A percentile compares a stretch with the other conserved stretches of the same genome.
Evolutionary conservation across 2,329 filamentous ascomycete species (phyloP).

Genomic region (Lachnellula hyalina): DNA sequence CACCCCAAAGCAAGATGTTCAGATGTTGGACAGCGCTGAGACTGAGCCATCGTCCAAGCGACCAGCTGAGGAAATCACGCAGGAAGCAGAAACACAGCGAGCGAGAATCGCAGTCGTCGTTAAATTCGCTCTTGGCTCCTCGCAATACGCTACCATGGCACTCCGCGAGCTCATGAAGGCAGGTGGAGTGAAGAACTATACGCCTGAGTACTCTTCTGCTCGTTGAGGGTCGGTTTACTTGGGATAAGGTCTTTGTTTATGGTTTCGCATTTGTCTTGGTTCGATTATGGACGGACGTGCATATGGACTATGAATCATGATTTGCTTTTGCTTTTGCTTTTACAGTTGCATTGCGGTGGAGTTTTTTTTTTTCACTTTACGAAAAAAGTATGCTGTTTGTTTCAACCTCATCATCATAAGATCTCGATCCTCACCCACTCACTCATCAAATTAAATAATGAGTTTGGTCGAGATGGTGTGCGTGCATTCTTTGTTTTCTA

Average conservation of each 20-base stretch:
- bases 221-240: not conserved
- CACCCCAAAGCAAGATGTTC: not conserved
- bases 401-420: no score
- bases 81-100: not conserved
- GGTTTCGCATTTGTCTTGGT: not conserved
- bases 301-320: not conserved
- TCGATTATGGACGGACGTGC: not conserved
- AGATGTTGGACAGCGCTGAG: not conserved
- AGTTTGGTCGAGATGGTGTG: no score
- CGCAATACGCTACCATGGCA: conserved; percentile 82
- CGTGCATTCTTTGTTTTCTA: no score
- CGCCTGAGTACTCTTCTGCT: conserved; percentile 50
- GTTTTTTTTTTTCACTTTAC: not conserved
- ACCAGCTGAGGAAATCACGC: not conserved
- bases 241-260: not conserved
- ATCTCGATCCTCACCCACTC: no score
- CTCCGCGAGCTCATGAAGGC: conserved; percentile 73
- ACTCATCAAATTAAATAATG: no score
- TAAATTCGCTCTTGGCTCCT: conserved; percentile 70
- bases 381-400: no score
- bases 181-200: conserved; percentile 54
- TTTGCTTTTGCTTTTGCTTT: not conserved
- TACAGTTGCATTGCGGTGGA: not conserved
- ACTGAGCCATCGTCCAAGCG: not conserved
- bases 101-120: conserved; percentile 62